phyloP scores from a whole-genome alignment of 208 protist species.

The Acanthamoeba triangularis region DNA sequence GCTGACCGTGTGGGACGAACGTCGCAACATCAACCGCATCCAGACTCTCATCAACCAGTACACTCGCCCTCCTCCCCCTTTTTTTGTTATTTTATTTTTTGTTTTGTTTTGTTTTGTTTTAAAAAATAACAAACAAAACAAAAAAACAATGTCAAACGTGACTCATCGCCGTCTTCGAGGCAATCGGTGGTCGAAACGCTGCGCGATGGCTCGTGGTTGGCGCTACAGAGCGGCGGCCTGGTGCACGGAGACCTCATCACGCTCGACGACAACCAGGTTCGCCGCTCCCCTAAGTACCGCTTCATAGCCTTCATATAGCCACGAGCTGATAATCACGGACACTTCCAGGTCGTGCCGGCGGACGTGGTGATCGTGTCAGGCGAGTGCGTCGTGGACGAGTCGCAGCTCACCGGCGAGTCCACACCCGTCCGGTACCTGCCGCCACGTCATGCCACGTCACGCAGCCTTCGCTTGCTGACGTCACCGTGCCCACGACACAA shows the following conservation, averaged over 20 bases:
- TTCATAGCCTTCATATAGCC: no score
- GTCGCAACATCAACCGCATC: neutral
- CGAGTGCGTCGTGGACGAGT: neutral
- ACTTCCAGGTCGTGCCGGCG: neutral
- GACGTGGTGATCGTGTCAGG: neutral
- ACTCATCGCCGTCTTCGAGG: neutral
- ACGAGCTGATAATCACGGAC: no score
- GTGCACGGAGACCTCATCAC: neutral
- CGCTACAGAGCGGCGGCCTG: neutral
- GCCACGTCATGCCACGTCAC: neutral
- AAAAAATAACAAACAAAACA: no score
- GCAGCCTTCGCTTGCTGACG: no score
- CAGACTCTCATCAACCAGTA: neutral
- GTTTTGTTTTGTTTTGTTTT: no score
- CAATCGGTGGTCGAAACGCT: neutral
- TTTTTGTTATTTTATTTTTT: neutral
- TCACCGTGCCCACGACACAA: neutral
- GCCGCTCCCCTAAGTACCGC: no score
- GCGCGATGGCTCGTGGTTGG: neutral
- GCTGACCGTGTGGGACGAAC: slow-evolving; percentile 2
- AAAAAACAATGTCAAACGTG: no score
- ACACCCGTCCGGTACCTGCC: neutral
- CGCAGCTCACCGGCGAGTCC: neutral
- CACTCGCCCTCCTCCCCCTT: neutral
- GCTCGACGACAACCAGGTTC: neutral